Conservation (phyloP, 371 early-diverging fungal species). For the Apophysomyces elegans region DNA sequence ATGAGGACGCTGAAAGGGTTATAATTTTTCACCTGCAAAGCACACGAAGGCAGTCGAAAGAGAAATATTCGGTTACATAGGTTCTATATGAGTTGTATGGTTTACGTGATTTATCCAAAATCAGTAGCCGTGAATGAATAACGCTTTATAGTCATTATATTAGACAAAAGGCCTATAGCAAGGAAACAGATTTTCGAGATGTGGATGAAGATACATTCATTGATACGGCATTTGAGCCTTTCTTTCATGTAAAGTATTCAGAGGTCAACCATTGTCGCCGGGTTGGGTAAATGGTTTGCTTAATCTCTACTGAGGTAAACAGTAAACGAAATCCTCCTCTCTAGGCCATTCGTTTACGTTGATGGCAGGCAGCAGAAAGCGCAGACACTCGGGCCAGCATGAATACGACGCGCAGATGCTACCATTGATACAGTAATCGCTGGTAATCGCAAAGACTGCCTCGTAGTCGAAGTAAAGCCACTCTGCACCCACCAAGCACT, state of each 20-base stretch:
- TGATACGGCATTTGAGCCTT: not conserved
- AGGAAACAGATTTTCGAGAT: conserved; percentile 1
- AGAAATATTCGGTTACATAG: not conserved
- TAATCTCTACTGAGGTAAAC: not conserved
- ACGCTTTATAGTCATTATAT: not conserved
- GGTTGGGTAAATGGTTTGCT: not conserved
- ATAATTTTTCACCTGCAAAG: conserved; percentile 4
- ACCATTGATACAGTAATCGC: not conserved
- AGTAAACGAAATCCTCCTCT: not conserved
- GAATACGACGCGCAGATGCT: not conserved
- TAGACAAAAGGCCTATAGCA: not conserved
- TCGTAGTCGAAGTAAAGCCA: conserved; percentile 6
- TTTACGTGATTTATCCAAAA: not conserved
- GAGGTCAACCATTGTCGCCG: conserved; percentile 4
- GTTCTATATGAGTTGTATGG: conserved; percentile 3
- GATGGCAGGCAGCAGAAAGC: not conserved
- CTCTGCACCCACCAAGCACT: not conserved
- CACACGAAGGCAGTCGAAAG: conserved; percentile 4
- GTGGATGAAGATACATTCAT: not conserved
- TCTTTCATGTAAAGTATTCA: not conserved
- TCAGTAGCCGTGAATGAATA: not conserved
- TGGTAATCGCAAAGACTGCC: conserved; percentile 5
- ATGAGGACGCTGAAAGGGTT: conserved; percentile 1
- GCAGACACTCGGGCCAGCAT: not conserved
- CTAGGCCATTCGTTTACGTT: not conserved